These are phyloP conservation scores for Penicilliopsis zonata DNA, from an alignment of 495 filamentous ascomycete genomes.

Conservation along the genomic window DNA sequence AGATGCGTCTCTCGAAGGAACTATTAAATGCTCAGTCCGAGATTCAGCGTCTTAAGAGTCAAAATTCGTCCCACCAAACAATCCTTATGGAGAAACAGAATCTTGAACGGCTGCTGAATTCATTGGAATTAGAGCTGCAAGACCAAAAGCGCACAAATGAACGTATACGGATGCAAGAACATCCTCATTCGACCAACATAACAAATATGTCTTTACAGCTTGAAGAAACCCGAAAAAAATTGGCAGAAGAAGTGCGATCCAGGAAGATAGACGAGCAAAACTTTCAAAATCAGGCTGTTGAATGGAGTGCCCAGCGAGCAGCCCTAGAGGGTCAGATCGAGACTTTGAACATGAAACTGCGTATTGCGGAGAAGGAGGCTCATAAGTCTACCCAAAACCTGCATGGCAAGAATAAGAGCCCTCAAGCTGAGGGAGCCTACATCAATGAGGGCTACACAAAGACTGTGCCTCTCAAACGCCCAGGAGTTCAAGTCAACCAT, in stretches of 20 bases:
- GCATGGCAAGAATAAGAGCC: conserved; percentile 25
- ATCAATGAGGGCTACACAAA: conserved; percentile 24
- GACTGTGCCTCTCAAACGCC: conserved; percentile 25
- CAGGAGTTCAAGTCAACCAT: conserved; percentile 32
- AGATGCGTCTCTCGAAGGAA: conserved; percentile 60
- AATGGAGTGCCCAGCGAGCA: conserved; percentile 42
- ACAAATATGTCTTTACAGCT: conserved; percentile 25
- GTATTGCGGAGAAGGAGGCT: conserved; percentile 55
- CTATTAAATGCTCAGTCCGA: conserved; percentile 60
- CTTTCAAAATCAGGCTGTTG: conserved; percentile 17
- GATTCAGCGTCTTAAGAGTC: conserved; percentile 62
- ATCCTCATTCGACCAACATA: conserved; percentile 24
- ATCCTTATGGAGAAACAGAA: conserved; percentile 62
- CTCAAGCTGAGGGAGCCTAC: conserved; percentile 7
- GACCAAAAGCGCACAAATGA: conserved; percentile 60
- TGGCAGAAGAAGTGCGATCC: conserved; percentile 32
- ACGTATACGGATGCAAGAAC: conserved; percentile 43
- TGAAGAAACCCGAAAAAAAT: conserved; percentile 28
- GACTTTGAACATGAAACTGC: conserved; percentile 52
- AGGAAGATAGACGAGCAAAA: conserved; percentile 21
- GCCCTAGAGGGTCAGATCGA: conserved; percentile 57
- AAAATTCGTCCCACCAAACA: conserved; percentile 51
- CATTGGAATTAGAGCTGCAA: conserved; percentile 67
- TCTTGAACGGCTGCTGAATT: conserved; percentile 60
- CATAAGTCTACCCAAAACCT: conserved; percentile 40